Evolutionary conservation across 768 basidiomycete species (phyloP), one percentile per base, ranked within the genome.

Genomic region (Tricholoma furcatifolium): DNA sequence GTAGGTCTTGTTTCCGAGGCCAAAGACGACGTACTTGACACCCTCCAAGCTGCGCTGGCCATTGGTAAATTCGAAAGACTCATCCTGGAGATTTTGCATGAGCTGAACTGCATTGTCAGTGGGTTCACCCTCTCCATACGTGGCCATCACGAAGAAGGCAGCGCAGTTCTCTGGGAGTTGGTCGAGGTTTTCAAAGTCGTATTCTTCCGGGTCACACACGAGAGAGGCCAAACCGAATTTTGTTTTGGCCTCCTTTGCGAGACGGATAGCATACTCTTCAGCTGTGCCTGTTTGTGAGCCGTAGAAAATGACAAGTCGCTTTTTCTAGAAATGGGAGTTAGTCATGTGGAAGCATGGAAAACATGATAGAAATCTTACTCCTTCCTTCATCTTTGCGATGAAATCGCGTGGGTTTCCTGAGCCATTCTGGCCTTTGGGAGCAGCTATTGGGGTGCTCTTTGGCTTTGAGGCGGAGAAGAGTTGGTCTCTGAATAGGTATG

Each of bases 231-330:
- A 80, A 44, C 96, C 96, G 58, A 92, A 99, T 66, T 96, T 93
- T 55, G 91, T 81, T 73, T 99, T 99, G 36, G 93, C 93, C 68
- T 99, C 96, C 74, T 98, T 98, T 12, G 96, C 96, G 9, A 99
- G 81, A 68, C 97, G 90, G 60, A 96, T 93, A 38, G 95, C 95
- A 61, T 95, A 97, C 69, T 99, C 96, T 70, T 98, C 97, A 2
- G 96, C 96, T 14, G 96, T 99, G 52, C 96, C 96, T 0, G 96
- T 99, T 67, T 99, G 96, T 18, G 96, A 98, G 53, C 96, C 96
- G 65, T 97, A 99, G 69, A 99, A 96, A 65, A 98, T 98, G 62
- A 92, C 90, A 14, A 96, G 75, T 56, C 94, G 92, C 71, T 97
- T 98, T 83, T 95, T 96, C 95, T 98, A 64, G 35, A 31, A 35